Base-by-base conservation (phyloP, 2,329 filamentous ascomycete genomes). In the Tolypocladium tundrense region DNA sequence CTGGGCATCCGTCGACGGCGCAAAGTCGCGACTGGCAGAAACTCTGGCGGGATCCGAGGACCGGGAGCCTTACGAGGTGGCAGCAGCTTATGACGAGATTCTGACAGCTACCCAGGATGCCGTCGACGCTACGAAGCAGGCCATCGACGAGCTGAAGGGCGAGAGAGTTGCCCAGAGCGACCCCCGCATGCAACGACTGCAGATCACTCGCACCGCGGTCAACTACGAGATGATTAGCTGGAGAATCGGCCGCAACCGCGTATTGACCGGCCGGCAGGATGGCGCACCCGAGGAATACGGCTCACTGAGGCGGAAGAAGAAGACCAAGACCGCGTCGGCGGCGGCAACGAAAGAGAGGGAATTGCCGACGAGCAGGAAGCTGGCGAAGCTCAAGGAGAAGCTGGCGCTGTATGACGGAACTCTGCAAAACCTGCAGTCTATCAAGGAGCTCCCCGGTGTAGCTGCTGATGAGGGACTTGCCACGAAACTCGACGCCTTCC, bases 151-250 rank as follows among this genome's bases (percentile, higher is more conserved):
- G 70, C 78, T 97, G 58, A 83, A 84, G 55, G 86, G 83, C 60
- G 94, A 99, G 70, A 89, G 91, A 1, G 84, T 96, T 16, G 83
- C 90, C 27, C 89, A 91, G 69, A 86, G 90, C 58, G 93, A 99
- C 68, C 76, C 84, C 41, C 85, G 91, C 58, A 91, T 99, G 86
- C 94, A 99, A 73, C 87, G 91, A 65, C 77, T 99, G 52, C 92
- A 96, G 64, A 88, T 99, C 59, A 96, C 92, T 4, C 88, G 89
- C 60, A 95, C 95, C 0, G 91, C 93, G 1, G 90, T 97, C 58
- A 96, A 94, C 72, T 97, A 96, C 71, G 90, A 90, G 63, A 85
- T 97, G 72, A 88, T 99, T 58, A 92, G 90, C 68, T 97, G 92
- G 92, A 84, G 94, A 70, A 90, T 97, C 62, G 93, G 93, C 33